Base-by-base conservation (phyloP, 768 basidiomycete species). In the Russula sp. region DNA sequence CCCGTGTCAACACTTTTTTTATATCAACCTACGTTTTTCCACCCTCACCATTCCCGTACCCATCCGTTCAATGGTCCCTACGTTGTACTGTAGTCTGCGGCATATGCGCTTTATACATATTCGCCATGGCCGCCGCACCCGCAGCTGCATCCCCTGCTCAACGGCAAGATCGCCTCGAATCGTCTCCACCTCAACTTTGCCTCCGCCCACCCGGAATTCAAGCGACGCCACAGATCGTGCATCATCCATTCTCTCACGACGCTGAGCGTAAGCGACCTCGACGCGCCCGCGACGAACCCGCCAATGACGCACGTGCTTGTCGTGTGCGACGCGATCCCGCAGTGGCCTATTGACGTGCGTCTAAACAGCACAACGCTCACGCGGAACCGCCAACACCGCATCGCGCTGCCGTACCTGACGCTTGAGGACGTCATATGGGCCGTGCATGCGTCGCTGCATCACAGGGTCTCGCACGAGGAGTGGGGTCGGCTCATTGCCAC, bases 381-480 rank as follows among this genome's bases (percentile, higher is more conserved):
- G 18, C 67, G 65, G 3, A 55, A 52, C 34, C 66, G 67, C 51
- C 57, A 52, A 13, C 20, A 35, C 9, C 67, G 67, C 61, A 16
- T 59, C 0, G 44, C 61, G 39, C 48, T 66, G 10, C 61, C 61
- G 11, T 66, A 52, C 39, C 10, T 68, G 39, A 66, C 67, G 35
- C 60, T 68, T 52, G 67, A 64, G 42, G 67, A 68, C 37, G 16
- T 66, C n/a, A 0, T 68, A 6, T 20, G 8, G n/a, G 59, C 65
- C 13, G 42, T 68, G 8, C 62, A 68, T 48, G 22, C 48, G 22
- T 34, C 62, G 45, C 52, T 68, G 6, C 67, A 68, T 34, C 62
- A 47, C 66, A 58, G 63, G 62, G 66, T 68, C 58, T 59, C 67
- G 45, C 67, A 68, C 16, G 59, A 55, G 13, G 67, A 68, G 53